Conservation (phyloP, 148 eudicot genomes). For the Rhododendron simsii region DNA sequence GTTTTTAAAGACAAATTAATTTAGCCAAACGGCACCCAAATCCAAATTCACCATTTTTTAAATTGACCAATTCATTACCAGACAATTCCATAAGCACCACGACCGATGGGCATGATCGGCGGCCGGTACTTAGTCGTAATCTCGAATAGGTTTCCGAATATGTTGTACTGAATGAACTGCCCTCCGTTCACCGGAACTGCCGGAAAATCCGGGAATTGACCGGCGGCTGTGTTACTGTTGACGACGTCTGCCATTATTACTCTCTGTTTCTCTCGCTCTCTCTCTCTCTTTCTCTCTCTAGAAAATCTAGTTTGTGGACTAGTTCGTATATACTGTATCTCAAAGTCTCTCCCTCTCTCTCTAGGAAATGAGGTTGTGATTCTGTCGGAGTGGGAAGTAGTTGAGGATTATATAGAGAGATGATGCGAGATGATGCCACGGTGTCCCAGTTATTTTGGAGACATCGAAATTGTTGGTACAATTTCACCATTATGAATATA, state of each 20-base stretch:
- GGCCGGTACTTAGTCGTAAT: slow-evolving; percentile 76
- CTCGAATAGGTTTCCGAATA: slow-evolving; percentile 68
- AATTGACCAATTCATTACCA: slow-evolving; percentile 42
- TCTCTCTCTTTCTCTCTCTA: background rate
- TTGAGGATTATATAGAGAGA: background rate
- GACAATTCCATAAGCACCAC: slow-evolving; percentile 96
- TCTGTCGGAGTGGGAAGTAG: background rate
- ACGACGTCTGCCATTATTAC: background rate
- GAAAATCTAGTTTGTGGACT: background rate
- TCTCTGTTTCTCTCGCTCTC: background rate
- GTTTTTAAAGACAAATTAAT: background rate
- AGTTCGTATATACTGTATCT: background rate
- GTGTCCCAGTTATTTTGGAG: no score
- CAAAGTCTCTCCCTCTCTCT: background rate
- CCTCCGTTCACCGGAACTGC: slow-evolving; percentile 59
- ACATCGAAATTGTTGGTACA: no score
- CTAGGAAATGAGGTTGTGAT: background rate
- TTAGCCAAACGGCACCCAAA: background rate
- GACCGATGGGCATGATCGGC: slow-evolving; percentile 91
- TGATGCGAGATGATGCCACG: no score
- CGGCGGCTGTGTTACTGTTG: slow-evolving; percentile 6
- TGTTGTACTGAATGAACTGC: slow-evolving; percentile 64
- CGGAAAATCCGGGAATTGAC: slow-evolving; percentile 53
- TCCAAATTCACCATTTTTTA: background rate
- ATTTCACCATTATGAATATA: no score